A percentile compares a stretch with the other conserved stretches of the same genome.
These are phyloP conservation scores for Aspergillus texensis DNA, from an alignment of 2,329 filamentous ascomycete genomes.

Conservation along the genomic window DNA sequence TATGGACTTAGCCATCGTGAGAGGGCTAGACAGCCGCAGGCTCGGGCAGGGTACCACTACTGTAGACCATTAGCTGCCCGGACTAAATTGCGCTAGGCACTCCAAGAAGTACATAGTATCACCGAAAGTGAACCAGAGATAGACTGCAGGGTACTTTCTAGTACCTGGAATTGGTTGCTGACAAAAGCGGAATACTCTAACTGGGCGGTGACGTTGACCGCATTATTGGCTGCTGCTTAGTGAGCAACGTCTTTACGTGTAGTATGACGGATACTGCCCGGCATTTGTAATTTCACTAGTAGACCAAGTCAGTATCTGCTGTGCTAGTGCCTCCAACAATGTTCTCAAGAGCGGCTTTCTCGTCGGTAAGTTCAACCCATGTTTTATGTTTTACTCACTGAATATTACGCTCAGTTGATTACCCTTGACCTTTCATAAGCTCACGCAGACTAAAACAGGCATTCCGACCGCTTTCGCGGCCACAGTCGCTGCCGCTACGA, in stretches of 20 bases:
- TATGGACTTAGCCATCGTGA: not conserved
- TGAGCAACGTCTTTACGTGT: not conserved
- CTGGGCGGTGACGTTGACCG: not conserved
- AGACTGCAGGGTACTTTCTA: too few relatives aligned
- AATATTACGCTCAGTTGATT: not conserved
- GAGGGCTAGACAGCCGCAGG: not conserved
- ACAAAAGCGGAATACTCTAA: not conserved
- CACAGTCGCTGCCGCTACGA: constrained; percentile 26
- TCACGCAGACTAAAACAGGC: constrained; percentile 20
- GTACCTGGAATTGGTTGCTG: not conserved
- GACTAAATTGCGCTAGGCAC: not conserved
- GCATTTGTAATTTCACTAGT: not conserved
- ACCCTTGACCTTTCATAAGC: not conserved
- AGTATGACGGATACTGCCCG: not conserved
- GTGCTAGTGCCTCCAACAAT: not conserved
- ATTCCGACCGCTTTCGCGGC: constrained; percentile 34
- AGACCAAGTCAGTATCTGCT: not conserved
- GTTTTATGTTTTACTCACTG: not conserved
- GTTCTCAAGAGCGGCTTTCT: constrained; percentile 5
- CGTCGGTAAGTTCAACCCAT: constrained; percentile 21
- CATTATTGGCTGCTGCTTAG: not conserved
- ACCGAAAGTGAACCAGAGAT: too few relatives aligned
- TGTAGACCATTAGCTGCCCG: not conserved
- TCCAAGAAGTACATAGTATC: not conserved
- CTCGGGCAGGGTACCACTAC: not conserved